phyloP scores from a whole-genome alignment of 768 basidiomycete species.

The Suillus paluster region DNA sequence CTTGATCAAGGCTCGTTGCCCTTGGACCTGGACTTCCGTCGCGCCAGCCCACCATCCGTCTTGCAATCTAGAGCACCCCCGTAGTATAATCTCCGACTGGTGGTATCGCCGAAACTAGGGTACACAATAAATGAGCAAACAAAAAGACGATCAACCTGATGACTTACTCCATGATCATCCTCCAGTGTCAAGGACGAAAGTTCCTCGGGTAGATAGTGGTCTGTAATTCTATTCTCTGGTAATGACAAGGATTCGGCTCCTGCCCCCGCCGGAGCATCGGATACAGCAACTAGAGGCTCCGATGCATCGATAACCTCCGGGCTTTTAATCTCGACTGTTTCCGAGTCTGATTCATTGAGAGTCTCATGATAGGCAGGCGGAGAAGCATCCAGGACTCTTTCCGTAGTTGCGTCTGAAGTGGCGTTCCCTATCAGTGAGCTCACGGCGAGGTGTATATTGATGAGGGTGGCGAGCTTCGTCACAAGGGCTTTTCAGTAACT shows the following conservation, averaged over 20 bases:
- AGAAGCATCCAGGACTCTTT: conserved; percentile 12
- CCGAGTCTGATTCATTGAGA: conserved; percentile 1
- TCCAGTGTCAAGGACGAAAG: conserved; percentile 24
- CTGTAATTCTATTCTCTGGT: conserved; percentile 18
- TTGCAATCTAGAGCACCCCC: conserved; percentile 40
- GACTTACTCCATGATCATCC: conserved; percentile 40
- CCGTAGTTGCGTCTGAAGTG: background rate
- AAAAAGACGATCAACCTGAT: background rate
- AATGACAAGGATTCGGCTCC: conserved; percentile 22
- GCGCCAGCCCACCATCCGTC: conserved; percentile 54
- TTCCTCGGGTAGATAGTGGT: conserved; percentile 27
- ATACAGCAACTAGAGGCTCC: background rate
- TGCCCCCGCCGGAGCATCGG: conserved; percentile 13
- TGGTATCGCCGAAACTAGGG: conserved; percentile 53
- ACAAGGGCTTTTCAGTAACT: background rate
- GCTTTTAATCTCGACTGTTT: conserved; percentile 4
- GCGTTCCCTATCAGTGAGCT: conserved; percentile 20
- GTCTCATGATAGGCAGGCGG: conserved; percentile 21
- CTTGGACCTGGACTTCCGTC: conserved; percentile 44
- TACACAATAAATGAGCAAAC: conserved; percentile 2
- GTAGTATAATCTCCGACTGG: conserved; percentile 50
- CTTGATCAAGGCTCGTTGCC: conserved; percentile 46
- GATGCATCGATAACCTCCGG: conserved; percentile 3
- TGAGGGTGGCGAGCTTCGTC: conserved; percentile 48
- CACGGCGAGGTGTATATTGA: conserved; percentile 49